Percentiles rank a stretch among this genome's conserved stretches.
Conservation (phyloP, 2,329 filamentous ascomycete species). For the Penicillium freii region DNA sequence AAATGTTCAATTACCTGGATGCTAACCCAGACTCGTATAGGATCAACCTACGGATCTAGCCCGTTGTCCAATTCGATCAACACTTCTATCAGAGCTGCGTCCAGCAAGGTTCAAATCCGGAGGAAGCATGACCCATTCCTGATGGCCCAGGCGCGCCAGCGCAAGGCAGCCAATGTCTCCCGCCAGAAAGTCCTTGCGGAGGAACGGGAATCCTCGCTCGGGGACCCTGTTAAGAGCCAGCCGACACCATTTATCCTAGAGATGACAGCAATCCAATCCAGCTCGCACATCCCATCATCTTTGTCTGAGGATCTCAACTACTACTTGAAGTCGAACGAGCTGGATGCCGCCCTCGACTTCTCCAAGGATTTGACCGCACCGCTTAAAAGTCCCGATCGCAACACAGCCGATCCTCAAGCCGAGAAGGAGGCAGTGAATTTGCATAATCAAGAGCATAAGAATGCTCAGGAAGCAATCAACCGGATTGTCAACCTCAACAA, state of each 20-base stretch:
- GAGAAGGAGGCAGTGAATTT: conserved; percentile 38
- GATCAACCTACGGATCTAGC: conserved; percentile 34
- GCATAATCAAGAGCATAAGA: conserved; percentile 60
- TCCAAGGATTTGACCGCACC: conserved; percentile 62
- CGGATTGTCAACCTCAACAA: conserved; percentile 78
- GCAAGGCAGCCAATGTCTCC: conserved; percentile 77
- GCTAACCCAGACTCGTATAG: conserved; percentile 21
- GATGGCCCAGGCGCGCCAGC: conserved; percentile 75
- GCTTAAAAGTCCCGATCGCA: conserved; percentile 30
- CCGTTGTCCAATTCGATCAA: conserved; percentile 53
- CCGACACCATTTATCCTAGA: conserved; percentile 72
- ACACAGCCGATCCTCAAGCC: conserved; percentile 38
- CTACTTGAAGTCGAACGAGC: conserved; percentile 66
- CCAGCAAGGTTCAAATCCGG: conserved; percentile 62
- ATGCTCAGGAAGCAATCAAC: conserved; percentile 70
- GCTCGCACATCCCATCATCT: conserved; percentile 14
- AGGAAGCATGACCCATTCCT: conserved; percentile 76
- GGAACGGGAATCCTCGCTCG: conserved; percentile 63
- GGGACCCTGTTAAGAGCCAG: conserved; percentile 76
- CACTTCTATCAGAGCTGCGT: conserved; percentile 62
- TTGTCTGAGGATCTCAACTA: conserved; percentile 61
- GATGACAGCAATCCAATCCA: conserved; percentile 25
- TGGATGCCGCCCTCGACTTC: conserved; percentile 64
- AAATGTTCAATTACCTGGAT: not conserved
- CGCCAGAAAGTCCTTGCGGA: conserved; percentile 68